Base-by-base conservation (phyloP, 176 grass and related monocot species). In the Triticum turgidum region DNA sequence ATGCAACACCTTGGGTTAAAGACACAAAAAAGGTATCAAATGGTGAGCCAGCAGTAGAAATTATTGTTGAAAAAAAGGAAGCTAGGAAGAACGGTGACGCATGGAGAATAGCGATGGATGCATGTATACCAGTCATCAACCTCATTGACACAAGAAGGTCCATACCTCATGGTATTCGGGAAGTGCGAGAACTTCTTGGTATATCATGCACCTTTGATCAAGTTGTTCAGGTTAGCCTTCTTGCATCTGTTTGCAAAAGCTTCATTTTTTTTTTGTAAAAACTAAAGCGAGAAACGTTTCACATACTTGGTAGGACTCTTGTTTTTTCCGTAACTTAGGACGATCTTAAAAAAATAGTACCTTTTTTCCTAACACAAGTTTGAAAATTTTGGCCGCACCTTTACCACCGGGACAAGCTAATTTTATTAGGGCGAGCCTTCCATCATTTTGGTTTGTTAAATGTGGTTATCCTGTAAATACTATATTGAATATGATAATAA, bases 161-260 rank as follows among this genome's bases (percentile, higher is more conserved):
- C 62, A 87, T 87, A 45, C 96, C 96, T 82, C 88, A 92, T 65
- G 93, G 91, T 69, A 91, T 98, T 80, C 96, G 91, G 79, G 87
- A 95, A 90, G 61, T 94, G 83, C 89, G 33, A 72, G 88, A 98
- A 87, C 89, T 92, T 80, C 70, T 98, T 88, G 96, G 96, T 47
- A 98, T 95, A 80, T 95, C 96, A 83, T 95, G 93, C 81, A 86
- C 96, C 51, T 98, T 98, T 87, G 96, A 98, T 72, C 96, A 98
- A 95, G 84, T 91, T 37, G 91, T 94, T 75, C 91, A 95, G 96
- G 96, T 98, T 79, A 81, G 85, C 68, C 30, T 65, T 63, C 42
- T 61, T 77, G 9, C 64, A 4, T 77, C 52, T 81, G 3, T 45
- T 67, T 5, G 47, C 34, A 61, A 83, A 62, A 64, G 0, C 38